Conservation (phyloP, 139 green algal species). For the Chlorella sorokiniana region DNA sequence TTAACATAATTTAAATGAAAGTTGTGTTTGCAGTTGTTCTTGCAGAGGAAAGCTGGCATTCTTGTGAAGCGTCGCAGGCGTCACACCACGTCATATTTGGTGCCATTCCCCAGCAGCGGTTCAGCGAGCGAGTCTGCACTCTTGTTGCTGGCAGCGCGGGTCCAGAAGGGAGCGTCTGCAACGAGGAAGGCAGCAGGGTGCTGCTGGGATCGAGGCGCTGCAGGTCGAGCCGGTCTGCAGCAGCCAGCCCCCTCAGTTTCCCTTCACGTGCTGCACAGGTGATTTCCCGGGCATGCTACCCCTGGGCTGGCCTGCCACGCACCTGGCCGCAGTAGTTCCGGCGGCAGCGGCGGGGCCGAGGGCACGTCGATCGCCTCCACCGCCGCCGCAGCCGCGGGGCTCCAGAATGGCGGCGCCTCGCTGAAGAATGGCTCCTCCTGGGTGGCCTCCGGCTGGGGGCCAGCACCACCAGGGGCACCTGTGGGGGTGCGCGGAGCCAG, state of each 20-base stretch:
- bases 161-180: constrained; percentile 23
- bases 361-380: constrained; percentile 4
- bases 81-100: not conserved
- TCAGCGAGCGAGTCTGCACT: not conserved
- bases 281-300: not conserved
- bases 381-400: not conserved
- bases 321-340: constrained; percentile 22
- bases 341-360: constrained; percentile 2
- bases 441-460: constrained; percentile 8
- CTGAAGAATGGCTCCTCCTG: not conserved
- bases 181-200: not conserved
- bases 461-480: constrained; percentile 19
- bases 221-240: not conserved
- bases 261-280: not conserved
- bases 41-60: too few species aligned
- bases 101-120: not conserved
- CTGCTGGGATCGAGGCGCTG: not conserved
- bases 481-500: not conserved
- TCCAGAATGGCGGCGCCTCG: constrained; percentile 8
- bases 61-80: not conserved
- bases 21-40: too few species aligned
- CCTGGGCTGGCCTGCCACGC: not conserved
- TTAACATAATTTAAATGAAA: too few species aligned
- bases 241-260: not conserved
- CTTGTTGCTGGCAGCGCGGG: not conserved